These are phyloP conservation scores for Aspergillus indologenus DNA, from an alignment of 495 filamentous ascomycete species.

Conservation along the genomic window DNA sequence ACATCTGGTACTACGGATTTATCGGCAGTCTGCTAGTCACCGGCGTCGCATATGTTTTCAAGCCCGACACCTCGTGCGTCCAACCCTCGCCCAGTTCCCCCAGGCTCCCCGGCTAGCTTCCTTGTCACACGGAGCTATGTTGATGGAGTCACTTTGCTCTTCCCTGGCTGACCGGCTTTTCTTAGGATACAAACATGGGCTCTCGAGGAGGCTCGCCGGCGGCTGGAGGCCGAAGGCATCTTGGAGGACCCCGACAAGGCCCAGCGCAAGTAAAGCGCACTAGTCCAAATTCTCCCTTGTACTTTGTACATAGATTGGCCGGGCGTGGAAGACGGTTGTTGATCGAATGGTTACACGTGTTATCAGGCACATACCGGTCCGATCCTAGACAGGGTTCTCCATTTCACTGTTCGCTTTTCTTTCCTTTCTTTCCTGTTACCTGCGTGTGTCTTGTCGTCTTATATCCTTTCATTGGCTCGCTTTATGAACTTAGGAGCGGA, in stretches of 20 bases:
- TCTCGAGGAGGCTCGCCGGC: constrained; percentile 87
- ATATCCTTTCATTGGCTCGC: constrained; percentile 31
- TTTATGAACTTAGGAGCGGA: constrained; percentile 22
- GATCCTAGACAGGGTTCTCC: constrained; percentile 43
- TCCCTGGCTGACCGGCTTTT: constrained; percentile 24
- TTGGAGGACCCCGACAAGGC: constrained; percentile 66
- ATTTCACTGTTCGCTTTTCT: constrained; percentile 28
- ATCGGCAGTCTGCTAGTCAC: constrained; percentile 75
- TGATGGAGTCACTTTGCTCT: not conserved
- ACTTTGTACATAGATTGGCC: constrained; percentile 50
- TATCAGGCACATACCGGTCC: constrained; percentile 35
- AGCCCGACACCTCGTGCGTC: constrained; percentile 97
- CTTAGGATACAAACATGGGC: constrained; percentile 98
- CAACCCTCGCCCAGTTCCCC: constrained; percentile 11
- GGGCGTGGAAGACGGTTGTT: constrained; percentile 32
- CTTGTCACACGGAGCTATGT: not conserved
- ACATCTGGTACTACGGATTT: constrained; percentile 81
- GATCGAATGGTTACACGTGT: constrained; percentile 31
- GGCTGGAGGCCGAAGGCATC: constrained; percentile 94
- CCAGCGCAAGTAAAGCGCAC: constrained; percentile 35
- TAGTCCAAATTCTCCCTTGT: constrained; percentile 31
- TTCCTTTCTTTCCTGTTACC: constrained; percentile 23
- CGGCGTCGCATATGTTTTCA: constrained; percentile 85
- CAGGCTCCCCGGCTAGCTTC: constrained; percentile 7
- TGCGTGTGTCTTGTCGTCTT: constrained; percentile 37